Evolutionary conservation across 2,329 filamentous ascomycete genomes (phyloP).

Genomic region (Aspergillus sp.): DNA sequence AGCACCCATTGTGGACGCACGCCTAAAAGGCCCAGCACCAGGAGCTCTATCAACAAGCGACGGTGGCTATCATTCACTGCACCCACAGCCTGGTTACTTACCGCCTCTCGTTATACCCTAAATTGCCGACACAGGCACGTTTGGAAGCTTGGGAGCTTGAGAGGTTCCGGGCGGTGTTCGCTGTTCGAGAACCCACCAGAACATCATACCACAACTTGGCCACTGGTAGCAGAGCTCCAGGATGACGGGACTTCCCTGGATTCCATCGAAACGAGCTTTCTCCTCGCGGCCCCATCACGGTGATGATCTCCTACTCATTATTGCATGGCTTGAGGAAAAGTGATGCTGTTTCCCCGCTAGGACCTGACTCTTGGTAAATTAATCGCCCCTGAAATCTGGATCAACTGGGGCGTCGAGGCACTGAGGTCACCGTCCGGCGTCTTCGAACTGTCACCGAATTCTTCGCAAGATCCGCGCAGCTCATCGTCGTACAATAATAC

Average conservation of each 20-base stretch:
- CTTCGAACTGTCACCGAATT: neutral
- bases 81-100: neutral
- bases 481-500: neutral
- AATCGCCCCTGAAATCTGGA: constrained; percentile 1
- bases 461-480: neutral
- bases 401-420: neutral
- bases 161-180: neutral
- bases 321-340: neutral
- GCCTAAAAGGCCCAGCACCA: neutral
- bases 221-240: neutral
- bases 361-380: neutral
- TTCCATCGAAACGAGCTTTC: neutral
- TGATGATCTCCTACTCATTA: constrained; percentile 1
- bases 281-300: neutral
- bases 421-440: neutral
- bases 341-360: neutral
- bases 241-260: neutral
- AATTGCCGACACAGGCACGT: constrained; percentile 6
- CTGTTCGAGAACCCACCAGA: constrained; percentile 4
- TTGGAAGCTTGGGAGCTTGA: too few relatives aligned
- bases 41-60: neutral
- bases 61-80: neutral
- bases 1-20: neutral
- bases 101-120: constrained; percentile 6
- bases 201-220: constrained; percentile 4